Conservation (phyloP, 2,329 filamentous ascomycete genomes). For the Beauveria varroae region DNA sequence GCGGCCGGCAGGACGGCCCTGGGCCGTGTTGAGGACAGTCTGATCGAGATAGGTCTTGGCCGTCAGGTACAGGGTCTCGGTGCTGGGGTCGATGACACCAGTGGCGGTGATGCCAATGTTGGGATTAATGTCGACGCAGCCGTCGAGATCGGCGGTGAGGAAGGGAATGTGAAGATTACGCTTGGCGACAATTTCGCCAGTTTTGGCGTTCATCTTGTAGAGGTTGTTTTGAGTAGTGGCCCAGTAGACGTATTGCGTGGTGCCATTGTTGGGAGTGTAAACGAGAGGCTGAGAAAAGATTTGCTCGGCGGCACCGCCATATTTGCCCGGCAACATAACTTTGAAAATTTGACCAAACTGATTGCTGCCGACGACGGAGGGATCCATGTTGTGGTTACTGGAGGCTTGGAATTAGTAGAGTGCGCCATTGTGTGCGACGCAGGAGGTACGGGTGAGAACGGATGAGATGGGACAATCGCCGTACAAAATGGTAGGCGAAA, state of each 20-base stretch:
- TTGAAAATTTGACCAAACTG: conserved; percentile 50
- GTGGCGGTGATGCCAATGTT: conserved; percentile 38
- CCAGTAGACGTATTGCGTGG: conserved; percentile 46
- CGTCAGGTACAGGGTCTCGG: conserved; percentile 36
- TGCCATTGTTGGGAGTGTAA: conserved; percentile 39
- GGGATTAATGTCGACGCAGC: conserved; percentile 42
- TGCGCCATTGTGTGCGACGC: neutral
- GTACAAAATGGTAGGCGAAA: no score
- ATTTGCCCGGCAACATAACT: conserved; percentile 43
- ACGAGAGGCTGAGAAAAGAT: conserved; percentile 43
- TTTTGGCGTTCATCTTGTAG: conserved; percentile 48
- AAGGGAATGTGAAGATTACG: conserved; percentile 44
- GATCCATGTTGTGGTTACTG: conserved; percentile 56
- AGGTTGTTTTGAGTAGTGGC: conserved; percentile 52
- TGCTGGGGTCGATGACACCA: conserved; percentile 37
- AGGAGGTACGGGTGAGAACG: neutral
- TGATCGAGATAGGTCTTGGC: conserved; percentile 35
- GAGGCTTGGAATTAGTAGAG: neutral
- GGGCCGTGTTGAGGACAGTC: conserved; percentile 19
- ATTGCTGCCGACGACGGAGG: conserved; percentile 45
- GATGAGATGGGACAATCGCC: no score
- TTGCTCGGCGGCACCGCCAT: conserved; percentile 41
- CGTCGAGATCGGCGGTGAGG: conserved; percentile 37
- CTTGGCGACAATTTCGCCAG: conserved; percentile 40
- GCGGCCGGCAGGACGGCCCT: conserved; percentile 27